Evolutionary conservation across 176 grass and related monocot genomes (phyloP), one percentile per base, ranked within the genome.

Genomic region (Elymus sibiricus): DNA sequence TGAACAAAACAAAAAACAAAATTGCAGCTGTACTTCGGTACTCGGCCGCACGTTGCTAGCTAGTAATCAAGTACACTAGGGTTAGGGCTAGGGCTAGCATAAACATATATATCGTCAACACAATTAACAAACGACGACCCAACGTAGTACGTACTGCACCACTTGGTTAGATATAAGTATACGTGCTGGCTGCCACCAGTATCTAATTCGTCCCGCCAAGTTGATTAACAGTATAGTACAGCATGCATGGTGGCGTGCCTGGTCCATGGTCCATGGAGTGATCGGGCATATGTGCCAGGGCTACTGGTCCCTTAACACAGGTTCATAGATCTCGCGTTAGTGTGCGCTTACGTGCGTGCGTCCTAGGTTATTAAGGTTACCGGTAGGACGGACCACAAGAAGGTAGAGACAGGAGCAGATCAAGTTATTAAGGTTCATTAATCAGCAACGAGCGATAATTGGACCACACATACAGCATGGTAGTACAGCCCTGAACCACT

Each of bases 241-340:
- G 6, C 53, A 56, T 56, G 53, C 53, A 56, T 56, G 53, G 19
- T 21, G 53, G 19, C 47, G 5, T 21, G 19, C 53, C 6, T 56
- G 19, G 19, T 56, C 53, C 51, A 56, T 56, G 51, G 51, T 56
- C 51, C 49, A 53, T 53, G 51, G 51, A 56, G 47, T 6, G 53
- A 56, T n/a, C n/a, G n/a, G n/a, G 53, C 53, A 16, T 74, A 70
- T 27, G 16, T 74, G 70, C 42, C 70, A 47, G 13, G 24, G 55
- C 62, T 63, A 64, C n/a, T 64, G 70, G 70, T 84, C 82, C 82
- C 59, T 64, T 62, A 11, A 84, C 29, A 27, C n/a, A 81, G 19
- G 44, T 17, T 35, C 17, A 64, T 44, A 22, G 9, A 61, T 43
- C 10, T 25, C 49, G 55, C 43, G 32, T 74, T 62, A 73, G 55